Evolutionary conservation across 2,329 filamentous ascomycete species (phyloP), one percentile per base, ranked within the genome.

Genomic region (Stachybotrys chartarum): DNA sequence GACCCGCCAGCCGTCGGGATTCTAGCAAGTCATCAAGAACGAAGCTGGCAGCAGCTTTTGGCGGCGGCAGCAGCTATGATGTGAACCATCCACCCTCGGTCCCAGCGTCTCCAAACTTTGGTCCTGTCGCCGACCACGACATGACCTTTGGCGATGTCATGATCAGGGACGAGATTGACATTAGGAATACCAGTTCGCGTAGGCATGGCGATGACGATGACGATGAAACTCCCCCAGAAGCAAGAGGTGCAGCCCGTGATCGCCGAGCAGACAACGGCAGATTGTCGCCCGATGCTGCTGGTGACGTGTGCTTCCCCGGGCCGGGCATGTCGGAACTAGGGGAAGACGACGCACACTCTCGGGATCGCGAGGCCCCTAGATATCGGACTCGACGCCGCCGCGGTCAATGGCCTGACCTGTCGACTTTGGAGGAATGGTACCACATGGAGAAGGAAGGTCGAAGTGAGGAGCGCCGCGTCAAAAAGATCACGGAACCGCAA

Each of bases 401-500:
- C 47, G 77, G 84, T 42, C 86, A 87, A 61, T 97, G 92, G 91
- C 94, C 94, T 0, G 91, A 97, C 68, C 75, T 97, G 16, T 77
- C 83, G 1, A 83, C 90, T 6, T 75, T 99, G 11, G 90, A 97
- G 57, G 90, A 96, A 60, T 99, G 92, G 92, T 91, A 87, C 58
- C 82, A 82, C 5, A 85, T 93, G 61, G 94, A 99, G 70, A 96
- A 96, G 70, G 91, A 96, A 67, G 71, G 72, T 18, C 83, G 90
- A 53, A 93, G 83, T 54, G 90, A 94, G 56, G 90, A 89, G 54
- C 83, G 90, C 46, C 85, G 91, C 3, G 87, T 88, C 50, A 96
- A 96, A 75, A 94, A 88, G 69, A 93, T 97, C 60, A 95, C 88
- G 6, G 94, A 99, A 68, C 94, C 94, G 10, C 86, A 97, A 65